A percentile compares a stretch with the other conserved stretches of the same genome.
These are phyloP conservation scores for Circinella umbellata DNA, from an alignment of 371 early-diverging fungal genomes.

Conservation along the genomic window DNA sequence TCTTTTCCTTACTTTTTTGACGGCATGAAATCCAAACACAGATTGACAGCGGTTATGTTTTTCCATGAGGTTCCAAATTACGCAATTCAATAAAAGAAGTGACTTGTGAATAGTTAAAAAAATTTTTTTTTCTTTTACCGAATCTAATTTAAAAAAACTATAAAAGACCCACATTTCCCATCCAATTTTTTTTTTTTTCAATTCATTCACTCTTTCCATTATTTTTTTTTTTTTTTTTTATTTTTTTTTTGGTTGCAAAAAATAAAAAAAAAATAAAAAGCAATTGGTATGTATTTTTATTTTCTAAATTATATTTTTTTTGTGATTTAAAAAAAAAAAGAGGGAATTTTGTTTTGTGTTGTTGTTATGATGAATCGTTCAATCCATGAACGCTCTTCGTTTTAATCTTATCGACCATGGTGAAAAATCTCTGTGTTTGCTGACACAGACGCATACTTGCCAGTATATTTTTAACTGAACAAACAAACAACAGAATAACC, in stretches of 20 bases:
- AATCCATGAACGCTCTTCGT: conserved; percentile 23
- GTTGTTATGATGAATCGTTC: conserved; percentile 27
- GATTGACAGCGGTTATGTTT: background rate
- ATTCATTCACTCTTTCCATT: background rate
- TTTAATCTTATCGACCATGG: conserved; percentile 41
- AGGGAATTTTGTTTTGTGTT: background rate
- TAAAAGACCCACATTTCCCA: background rate
- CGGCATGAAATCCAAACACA: background rate
- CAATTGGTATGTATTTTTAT: conserved; percentile 4
- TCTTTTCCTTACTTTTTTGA: no score
- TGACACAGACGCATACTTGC: conserved; percentile 39
- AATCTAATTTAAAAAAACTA: background rate
- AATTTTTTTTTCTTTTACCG: conserved; percentile 12
- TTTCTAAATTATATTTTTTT: background rate
- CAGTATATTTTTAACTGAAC: conserved; percentile 26
- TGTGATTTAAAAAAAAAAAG: background rate
- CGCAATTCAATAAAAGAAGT: background rate
- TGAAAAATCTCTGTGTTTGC: conserved; percentile 36
- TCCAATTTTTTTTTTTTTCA: background rate
- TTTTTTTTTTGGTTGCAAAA: no score
- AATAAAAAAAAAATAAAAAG: background rate
- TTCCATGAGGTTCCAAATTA: background rate
- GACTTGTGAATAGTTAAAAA: background rate
- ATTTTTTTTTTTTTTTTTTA: conserved; percentile 1
- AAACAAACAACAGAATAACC: background rate